These are phyloP conservation scores for Blastocystis hominis DNA, from an alignment of 352 stramenopile species.

Conservation along the genomic window DNA sequence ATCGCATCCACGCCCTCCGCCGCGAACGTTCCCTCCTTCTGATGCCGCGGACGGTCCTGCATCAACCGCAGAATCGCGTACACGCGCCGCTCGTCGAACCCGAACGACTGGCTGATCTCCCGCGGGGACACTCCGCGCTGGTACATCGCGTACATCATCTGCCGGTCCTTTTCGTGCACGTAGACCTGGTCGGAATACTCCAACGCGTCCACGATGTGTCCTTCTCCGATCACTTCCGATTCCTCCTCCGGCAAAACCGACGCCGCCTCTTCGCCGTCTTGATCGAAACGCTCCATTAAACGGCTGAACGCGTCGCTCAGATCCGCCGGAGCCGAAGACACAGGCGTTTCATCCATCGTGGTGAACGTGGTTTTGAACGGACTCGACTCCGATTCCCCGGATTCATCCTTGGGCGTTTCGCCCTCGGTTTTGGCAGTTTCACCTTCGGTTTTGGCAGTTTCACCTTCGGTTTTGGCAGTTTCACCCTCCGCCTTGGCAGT, in stretches of 20 bases:
- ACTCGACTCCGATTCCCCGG: no score
- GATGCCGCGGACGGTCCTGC: neutral
- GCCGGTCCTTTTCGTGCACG: slow-evolving; percentile 8
- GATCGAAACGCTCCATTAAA: neutral
- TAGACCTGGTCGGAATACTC: slow-evolving; percentile 21
- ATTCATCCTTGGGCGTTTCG: neutral
- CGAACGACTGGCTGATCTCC: neutral
- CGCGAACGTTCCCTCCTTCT: neutral
- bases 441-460: no score
- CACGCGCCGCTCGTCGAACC: neutral
- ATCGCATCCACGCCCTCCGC: neutral
- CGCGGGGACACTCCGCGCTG: neutral
- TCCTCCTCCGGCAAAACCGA: neutral
- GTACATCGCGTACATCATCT: neutral
- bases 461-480: no score
- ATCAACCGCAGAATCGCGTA: slow-evolving; percentile 17
- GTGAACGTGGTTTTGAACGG: no score
- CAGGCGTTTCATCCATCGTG: neutral
- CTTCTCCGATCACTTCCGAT: neutral
- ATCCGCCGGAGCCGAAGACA: neutral
- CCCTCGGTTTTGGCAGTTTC: no score
- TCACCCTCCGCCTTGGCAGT: neutral
- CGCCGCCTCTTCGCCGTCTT: neutral
- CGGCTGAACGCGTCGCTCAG: neutral
- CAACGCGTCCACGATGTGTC: neutral